phyloP scores from a whole-genome alignment of 1,284 basidiomycete genomes.

The Cutaneotrichosporon sp. region DNA sequence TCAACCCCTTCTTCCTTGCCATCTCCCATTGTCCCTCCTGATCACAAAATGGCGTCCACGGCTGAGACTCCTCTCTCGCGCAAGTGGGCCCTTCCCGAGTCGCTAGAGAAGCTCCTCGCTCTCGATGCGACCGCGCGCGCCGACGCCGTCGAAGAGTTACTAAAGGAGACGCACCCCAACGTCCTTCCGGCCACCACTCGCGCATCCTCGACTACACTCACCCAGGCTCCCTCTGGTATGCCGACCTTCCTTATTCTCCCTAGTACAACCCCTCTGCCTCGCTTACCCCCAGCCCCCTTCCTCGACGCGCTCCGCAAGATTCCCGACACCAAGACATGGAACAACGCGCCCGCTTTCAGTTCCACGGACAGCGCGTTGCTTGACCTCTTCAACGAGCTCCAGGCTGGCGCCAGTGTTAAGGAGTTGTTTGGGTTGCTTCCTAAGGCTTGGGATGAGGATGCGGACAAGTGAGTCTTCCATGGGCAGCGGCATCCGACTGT shows the following conservation, averaged over 20 bases:
- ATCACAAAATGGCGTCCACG: no score
- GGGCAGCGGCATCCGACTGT: neutral
- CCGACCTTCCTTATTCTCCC: neutral
- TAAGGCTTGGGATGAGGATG: slow-evolving; percentile 31
- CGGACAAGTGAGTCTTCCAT: slow-evolving; percentile 28
- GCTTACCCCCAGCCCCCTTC: slow-evolving; percentile 20
- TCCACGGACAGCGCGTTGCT: slow-evolving; percentile 28
- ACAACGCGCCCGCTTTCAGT: slow-evolving; percentile 27
- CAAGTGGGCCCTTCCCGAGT: no score
- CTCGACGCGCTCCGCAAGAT: slow-evolving; percentile 24
- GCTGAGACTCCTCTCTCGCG: no score
- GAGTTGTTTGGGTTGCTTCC: slow-evolving; percentile 25
- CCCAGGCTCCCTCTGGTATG: neutral
- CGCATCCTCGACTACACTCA: no score
- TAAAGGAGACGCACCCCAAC: no score
- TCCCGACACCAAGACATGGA: slow-evolving; percentile 27
- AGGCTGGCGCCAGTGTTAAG: slow-evolving; percentile 20
- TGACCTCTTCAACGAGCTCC: slow-evolving; percentile 34
- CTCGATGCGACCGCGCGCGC: no score
- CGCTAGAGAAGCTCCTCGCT: no score
- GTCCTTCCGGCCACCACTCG: no score
- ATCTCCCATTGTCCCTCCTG: no score
- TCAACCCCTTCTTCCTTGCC: no score
- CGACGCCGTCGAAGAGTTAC: no score
- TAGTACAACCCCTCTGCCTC: neutral